phyloP scores from a whole-genome alignment of 2,329 filamentous ascomycete genomes.

The Pseudogymnoascus sp. region DNA sequence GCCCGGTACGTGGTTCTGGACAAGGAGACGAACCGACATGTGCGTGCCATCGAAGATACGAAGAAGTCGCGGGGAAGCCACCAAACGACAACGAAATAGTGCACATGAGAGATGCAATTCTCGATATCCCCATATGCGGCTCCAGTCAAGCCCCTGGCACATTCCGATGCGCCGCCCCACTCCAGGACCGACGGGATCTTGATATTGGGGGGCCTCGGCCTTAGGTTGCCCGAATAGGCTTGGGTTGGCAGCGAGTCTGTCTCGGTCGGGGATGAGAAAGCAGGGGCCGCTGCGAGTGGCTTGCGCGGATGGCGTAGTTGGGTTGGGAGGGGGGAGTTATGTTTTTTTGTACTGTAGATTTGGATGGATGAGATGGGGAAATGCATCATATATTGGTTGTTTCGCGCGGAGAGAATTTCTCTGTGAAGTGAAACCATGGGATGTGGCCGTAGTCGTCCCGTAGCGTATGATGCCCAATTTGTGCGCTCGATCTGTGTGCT shows the following conservation, averaged over 20 bases:
- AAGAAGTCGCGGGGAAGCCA: background rate
- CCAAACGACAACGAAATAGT: background rate
- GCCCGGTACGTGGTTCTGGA: background rate
- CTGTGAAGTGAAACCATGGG: background rate
- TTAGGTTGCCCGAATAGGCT: background rate
- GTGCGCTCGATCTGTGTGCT: background rate
- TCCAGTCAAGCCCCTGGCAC: background rate
- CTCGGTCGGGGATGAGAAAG: background rate
- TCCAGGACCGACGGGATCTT: background rate
- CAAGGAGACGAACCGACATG: background rate
- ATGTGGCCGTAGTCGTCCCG: background rate
- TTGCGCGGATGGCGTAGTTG: background rate
- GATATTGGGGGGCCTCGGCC: background rate
- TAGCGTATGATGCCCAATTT: background rate
- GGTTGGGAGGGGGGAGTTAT: background rate
- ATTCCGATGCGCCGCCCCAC: background rate
- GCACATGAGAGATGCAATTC: background rate
- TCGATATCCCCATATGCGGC: background rate
- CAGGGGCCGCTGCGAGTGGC: background rate
- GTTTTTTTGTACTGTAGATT: background rate
- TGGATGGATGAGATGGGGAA: background rate
- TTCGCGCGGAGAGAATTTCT: background rate
- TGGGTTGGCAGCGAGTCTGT: background rate
- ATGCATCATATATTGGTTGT: slow-evolving; percentile 1
- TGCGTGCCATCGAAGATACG: background rate